Evolutionary conservation across 2,329 filamentous ascomycete genomes (phyloP), one percentile per base, ranked within the genome.

Genomic region (Falciphora oryzae): DNA sequence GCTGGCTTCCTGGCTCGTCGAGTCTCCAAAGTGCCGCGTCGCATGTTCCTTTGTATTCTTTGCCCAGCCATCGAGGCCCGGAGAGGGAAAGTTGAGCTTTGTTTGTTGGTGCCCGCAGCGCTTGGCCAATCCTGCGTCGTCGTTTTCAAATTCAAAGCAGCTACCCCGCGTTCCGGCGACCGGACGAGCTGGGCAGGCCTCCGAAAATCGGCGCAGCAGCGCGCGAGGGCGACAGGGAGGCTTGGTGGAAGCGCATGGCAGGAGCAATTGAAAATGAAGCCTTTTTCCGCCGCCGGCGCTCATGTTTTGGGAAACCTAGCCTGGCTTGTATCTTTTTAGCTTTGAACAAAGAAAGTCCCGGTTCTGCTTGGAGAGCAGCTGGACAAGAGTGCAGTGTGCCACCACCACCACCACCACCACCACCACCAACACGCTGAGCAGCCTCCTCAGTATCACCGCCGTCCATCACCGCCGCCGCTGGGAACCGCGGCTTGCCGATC

Each of bases 91-190:
- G 44, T n/a, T 10, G 44, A 10, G 44, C 44, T n/a, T 10, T n/a
- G 44, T 53, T 53, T 25, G 22, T 53, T 8, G 22, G 44, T 25
- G 44, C 6, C 44, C 44, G 44, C n/a, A n/a, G 44, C 44, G 44
- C 18, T 22, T 53, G 44, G 65, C 74, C 73, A 76, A 76, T 76
- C 67, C 66, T 35, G 56, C 59, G 57, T 56, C 53, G 44, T 50
- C 29, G 67, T 71, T 75, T 75, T 67, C 69, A 72, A 76, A 75
- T 75, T 65, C 68, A 61, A 53, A 67, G 67, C 68, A 68, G 68
- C 70, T 70, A 70, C 74, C 73, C 74, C 74, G 74, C 74, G 75
- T 75, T 75, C 74, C 74, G 73, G 66, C 67, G 68, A 73, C 72
- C 72, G 74, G 73, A 74, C 70, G 64, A 57, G 61, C 57, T 64